These are phyloP conservation scores for Malassezia restricta DNA, from an alignment of 1,284 basidiomycete genomes.

Conservation along the genomic window DNA sequence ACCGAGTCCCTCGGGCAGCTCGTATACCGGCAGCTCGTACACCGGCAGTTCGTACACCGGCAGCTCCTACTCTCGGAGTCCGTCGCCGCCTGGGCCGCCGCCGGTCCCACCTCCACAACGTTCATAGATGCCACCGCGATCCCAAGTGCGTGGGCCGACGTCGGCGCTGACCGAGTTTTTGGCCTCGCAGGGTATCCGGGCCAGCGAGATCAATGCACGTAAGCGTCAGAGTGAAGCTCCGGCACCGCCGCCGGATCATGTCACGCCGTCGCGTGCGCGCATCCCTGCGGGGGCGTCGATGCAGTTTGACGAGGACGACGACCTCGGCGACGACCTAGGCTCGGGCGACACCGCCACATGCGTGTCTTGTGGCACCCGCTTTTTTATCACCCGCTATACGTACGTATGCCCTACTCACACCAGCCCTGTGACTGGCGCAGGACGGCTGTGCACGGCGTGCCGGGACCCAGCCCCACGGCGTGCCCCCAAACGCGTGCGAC, in stretches of 20 bases:
- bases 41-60: background rate
- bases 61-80: background rate
- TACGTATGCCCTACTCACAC: background rate
- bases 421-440: no score
- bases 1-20: background rate
- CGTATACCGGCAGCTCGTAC: slow-evolving; percentile 11
- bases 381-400: slow-evolving; percentile 65
- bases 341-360: background rate
- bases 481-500: background rate
- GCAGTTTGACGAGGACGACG: slow-evolving; percentile 53
- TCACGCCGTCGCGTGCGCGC: slow-evolving; percentile 9
- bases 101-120: slow-evolving; percentile 3
- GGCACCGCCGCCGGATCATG: slow-evolving; percentile 10
- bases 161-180: slow-evolving; percentile 86
- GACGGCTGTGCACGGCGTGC: background rate
- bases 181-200: slow-evolving; percentile 41
- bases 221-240: slow-evolving; percentile 33
- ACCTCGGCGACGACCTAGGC: slow-evolving; percentile 53
- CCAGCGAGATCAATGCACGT: slow-evolving; percentile 27
- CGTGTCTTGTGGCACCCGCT: slow-evolving; percentile 59
- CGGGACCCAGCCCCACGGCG: background rate
- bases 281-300: slow-evolving; percentile 24
- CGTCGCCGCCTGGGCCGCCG: slow-evolving; percentile 9
- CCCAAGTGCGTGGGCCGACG: slow-evolving; percentile 64
- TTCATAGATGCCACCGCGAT: slow-evolving; percentile 16